These are phyloP conservation scores for Trifolium pratense DNA, from an alignment of 306 rosid species.

Conservation along the genomic window DNA sequence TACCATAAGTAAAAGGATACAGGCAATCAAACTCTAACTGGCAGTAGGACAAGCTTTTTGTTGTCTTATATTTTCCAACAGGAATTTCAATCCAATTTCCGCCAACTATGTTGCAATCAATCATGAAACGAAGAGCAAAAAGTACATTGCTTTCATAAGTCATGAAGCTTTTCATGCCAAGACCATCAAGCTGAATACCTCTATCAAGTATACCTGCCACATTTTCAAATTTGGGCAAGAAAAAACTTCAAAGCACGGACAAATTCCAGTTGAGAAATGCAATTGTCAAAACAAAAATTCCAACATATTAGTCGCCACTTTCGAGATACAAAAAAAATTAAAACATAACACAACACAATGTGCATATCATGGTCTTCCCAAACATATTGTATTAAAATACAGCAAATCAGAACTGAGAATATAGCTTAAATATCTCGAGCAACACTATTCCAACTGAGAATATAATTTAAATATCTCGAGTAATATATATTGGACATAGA, in stretches of 20 bases:
- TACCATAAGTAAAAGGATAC: conserved; percentile 66
- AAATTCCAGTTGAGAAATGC: conserved; percentile 24
- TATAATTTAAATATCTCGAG: conserved; percentile 13
- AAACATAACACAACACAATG: conserved; percentile 2
- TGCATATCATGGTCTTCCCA: conserved; percentile 7
- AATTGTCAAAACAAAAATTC: conserved; percentile 5
- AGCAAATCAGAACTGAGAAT: conserved; percentile 24
- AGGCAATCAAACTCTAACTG: conserved; percentile 90
- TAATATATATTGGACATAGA: conserved; percentile 34
- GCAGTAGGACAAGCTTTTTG: conserved; percentile 65
- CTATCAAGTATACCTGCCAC: conserved; percentile 90
- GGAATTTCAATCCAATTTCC: conserved; percentile 98
- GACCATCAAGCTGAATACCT: conserved; percentile 88
- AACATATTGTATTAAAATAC: conserved; percentile 33
- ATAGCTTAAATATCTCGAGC: conserved; percentile 17
- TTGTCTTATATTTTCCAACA: conserved; percentile 72
- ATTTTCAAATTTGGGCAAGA: conserved; percentile 40
- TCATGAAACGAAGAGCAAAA: conserved; percentile 96
- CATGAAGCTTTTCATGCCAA: conserved; percentile 88
- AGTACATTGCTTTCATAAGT: conserved; percentile 99
- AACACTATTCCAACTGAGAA: conserved; percentile 24
- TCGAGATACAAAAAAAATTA: conserved; percentile 32
- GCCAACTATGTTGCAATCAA: conserved; percentile 89
- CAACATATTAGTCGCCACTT: neutral
- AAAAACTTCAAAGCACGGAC: conserved; percentile 15